phyloP scores from a whole-genome alignment of 345 rosid species.

The Eucalyptus cloeziana region DNA sequence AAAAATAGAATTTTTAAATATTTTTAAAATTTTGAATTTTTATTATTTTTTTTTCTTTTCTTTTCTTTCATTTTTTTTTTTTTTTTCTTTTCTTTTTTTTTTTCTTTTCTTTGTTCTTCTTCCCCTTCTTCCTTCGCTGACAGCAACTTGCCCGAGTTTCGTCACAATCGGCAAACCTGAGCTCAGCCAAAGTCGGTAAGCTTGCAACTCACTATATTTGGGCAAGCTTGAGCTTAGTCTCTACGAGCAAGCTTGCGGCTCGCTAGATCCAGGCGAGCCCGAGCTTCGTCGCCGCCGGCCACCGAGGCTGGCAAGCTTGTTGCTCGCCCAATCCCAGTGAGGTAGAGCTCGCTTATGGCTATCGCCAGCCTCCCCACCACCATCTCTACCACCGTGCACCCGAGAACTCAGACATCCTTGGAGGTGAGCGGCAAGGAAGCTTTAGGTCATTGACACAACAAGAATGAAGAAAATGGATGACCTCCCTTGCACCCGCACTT shows the following conservation, averaged over 20 bases:
- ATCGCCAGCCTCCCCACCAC: fast-evolving
- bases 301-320: fast-evolving
- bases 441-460: too few relatives aligned
- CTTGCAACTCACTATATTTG: too few relatives aligned
- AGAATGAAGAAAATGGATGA: too few relatives aligned
- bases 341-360: not conserved
- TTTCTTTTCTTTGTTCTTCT: too few relatives aligned
- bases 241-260: not conserved
- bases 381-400: not conserved
- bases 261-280: fast-evolving
- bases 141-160: fast-evolving
- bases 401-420: not conserved
- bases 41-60: too few relatives aligned
- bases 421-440: not conserved
- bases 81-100: too few relatives aligned
- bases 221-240: not conserved
- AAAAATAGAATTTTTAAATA: too few relatives aligned
- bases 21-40: too few relatives aligned
- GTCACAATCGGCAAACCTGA: fast-evolving
- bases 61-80: too few relatives aligned
- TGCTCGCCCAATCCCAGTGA: fast-evolving
- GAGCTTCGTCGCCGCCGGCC: fast-evolving
- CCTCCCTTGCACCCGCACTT: too few relatives aligned
- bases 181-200: too few relatives aligned
- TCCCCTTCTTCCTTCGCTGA: too few relatives aligned